Evolutionary conservation across 148 eudicot species (phyloP), one percentile per base, ranked within the genome.

Genomic region (Camellia japonica): DNA sequence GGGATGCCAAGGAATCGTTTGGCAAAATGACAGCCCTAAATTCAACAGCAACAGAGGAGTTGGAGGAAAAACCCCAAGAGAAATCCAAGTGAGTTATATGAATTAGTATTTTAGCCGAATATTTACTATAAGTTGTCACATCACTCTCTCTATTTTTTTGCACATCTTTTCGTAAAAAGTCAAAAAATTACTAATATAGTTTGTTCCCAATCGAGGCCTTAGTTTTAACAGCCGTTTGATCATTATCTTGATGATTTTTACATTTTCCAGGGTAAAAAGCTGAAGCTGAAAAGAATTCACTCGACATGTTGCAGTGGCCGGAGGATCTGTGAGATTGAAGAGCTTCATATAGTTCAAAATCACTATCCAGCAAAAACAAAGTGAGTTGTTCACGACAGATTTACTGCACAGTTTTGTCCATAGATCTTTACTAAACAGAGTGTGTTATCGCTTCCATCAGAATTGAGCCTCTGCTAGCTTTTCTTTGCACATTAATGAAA

Each of bases 1-100:
- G 99, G 67, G 90, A 89, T 77, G 95, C 97, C 46, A 92, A 92
- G 80, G 97, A 96, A 83, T 96, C 99, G 7, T 93, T 96, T 52
- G 98, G 99, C 56, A 96, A 96, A 85, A 47, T 93, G 54, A 81
- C 97, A 43, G 62, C 90, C 62, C 19, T 95, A 77, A 80, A 87
- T 82, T 60, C 88, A 20, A 62, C 85, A 7, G 55, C 91, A 12
- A 52, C 83, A 3, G 86, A 84, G 51, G 94, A 88, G 82, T 77
- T 76, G 20, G 90, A 90, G 77, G 87, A 87, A 78, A 79, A 82
- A 41, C 66, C 97, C 18, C 59, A 84, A 43, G 91, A 88, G 78
- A 85, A 91, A 78, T 67, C 90, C 78, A 87, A 88, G 88, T 87
- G 87, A 87, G 87, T 81, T 49, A 43, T 16, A 67, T 54, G 46